Evolutionary conservation across 257 asterid genomes (phyloP).

Genomic region (Catharanthus roseus): DNA sequence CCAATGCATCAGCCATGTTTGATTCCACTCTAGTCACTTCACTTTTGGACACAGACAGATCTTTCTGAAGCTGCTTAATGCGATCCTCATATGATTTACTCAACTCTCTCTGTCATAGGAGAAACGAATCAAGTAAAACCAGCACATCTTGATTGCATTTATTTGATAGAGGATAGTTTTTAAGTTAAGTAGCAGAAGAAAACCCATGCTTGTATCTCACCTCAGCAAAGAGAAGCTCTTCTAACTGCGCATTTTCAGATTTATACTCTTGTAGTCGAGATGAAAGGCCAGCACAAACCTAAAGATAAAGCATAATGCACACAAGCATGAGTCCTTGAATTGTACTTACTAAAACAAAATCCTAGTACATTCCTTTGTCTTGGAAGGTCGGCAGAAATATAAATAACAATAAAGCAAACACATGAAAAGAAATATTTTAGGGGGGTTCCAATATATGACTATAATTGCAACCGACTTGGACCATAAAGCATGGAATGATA

Average conservation of each 20-base stretch:
- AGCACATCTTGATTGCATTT: conserved; percentile 14
- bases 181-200: conserved; percentile 17
- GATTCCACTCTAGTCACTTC: conserved; percentile 80
- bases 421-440: neutral
- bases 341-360: neutral
- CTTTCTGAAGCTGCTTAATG: conserved; percentile 83
- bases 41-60: conserved; percentile 62
- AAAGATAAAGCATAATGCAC: conserved; percentile 18
- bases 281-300: conserved; percentile 99
- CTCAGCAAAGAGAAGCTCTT: conserved; percentile 94
- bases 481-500: neutral
- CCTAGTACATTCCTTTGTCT: neutral
- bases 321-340: neutral
- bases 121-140: conserved; percentile 22
- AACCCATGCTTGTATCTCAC: conserved; percentile 35
- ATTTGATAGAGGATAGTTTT: conserved; percentile 5
- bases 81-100: conserved; percentile 76
- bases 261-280: conserved; percentile 96
- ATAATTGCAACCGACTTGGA: neutral
- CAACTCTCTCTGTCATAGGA: conserved; percentile 76
- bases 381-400: neutral
- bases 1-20: conserved; percentile 78
- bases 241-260: conserved; percentile 96
- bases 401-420: neutral
- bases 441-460: neutral